Conservation (phyloP, 805 yeast genomes). For the Yamadazyma phyllophila region DNA sequence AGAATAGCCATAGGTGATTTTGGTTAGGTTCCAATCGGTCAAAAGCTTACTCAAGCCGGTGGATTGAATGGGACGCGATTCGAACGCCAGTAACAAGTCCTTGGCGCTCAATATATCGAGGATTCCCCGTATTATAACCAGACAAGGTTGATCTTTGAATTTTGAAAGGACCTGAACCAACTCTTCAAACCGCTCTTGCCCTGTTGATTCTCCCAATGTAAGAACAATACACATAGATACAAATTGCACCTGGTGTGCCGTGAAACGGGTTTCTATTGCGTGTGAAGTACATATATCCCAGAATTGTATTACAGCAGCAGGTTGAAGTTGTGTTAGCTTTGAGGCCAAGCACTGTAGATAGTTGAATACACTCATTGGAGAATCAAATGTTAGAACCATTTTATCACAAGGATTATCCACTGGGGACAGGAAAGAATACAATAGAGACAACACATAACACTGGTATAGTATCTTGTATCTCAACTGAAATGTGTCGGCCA, state of each 20-base stretch:
- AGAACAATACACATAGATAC: neutral
- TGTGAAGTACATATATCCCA: neutral
- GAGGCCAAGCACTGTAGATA: neutral
- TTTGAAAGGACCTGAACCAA: neutral
- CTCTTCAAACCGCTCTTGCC: neutral
- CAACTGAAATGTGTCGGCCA: neutral
- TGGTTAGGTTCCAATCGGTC: neutral
- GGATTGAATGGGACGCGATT: neutral
- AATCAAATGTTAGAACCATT: neutral
- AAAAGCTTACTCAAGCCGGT: neutral
- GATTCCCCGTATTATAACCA: neutral
- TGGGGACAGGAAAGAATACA: constrained; percentile 2
- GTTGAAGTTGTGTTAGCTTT: neutral
- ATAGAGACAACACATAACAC: constrained; percentile 1
- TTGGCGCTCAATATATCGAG: neutral
- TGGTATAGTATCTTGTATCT: neutral
- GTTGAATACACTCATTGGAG: neutral
- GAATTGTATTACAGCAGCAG: neutral
- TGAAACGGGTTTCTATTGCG: neutral
- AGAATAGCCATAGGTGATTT: neutral
- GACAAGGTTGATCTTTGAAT: neutral
- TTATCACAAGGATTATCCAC: constrained; percentile 1
- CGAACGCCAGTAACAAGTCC: neutral
- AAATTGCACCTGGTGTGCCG: neutral
- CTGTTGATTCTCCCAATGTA: neutral